These are phyloP conservation scores for Colletotrichum tanaceti DNA, from an alignment of 2,329 filamentous ascomycete genomes.

Conservation along the genomic window DNA sequence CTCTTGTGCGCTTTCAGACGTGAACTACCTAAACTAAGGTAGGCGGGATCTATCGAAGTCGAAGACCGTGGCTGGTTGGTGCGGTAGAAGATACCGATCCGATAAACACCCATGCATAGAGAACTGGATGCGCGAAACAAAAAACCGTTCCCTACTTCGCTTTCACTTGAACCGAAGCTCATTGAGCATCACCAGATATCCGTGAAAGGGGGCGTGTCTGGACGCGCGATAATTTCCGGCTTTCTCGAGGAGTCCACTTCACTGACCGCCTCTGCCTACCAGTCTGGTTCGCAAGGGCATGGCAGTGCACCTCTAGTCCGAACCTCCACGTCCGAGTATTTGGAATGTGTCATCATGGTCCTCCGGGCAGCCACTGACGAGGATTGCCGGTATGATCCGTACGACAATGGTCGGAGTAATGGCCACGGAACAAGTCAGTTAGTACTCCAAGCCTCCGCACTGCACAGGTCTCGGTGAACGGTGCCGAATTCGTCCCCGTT, in stretches of 20 bases:
- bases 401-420: not conserved
- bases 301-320: not conserved
- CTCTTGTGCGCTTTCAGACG: not conserved
- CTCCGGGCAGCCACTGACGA: not conserved
- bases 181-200: not conserved
- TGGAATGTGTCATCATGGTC: not conserved
- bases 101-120: too few species aligned
- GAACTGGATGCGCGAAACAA: not conserved
- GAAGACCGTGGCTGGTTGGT: not conserved
- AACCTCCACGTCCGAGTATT: not conserved
- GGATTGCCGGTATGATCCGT: not conserved
- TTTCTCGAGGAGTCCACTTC: not conserved
- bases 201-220: too few species aligned
- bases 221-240: not conserved
- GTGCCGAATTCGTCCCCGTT: not conserved
- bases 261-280: slow-evolving; percentile 4
- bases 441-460: not conserved
- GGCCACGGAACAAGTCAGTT: not conserved
- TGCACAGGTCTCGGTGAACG: not conserved
- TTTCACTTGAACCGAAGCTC: not conserved
- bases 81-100: not conserved
- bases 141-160: not conserved
- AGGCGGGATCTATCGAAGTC: not conserved
- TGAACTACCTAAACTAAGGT: not conserved
- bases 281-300: not conserved